A percentile compares a stretch with the other conserved stretches of the same genome.
Conservation (phyloP, 371 early-diverging fungal species). For the Mortierella sp. region DNA sequence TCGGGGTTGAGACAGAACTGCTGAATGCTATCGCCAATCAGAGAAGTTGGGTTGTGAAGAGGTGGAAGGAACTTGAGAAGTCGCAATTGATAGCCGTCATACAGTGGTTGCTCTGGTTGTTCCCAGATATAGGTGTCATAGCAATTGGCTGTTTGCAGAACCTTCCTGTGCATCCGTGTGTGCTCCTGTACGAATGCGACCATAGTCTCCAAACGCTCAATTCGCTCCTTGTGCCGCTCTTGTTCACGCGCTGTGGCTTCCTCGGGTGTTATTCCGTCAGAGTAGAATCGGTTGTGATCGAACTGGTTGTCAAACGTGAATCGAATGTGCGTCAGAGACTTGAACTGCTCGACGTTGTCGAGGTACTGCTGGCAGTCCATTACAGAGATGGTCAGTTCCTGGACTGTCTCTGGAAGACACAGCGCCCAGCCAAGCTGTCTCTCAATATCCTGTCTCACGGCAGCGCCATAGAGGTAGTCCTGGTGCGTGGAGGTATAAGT, state of each 20-base stretch:
- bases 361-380: background rate
- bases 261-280: background rate
- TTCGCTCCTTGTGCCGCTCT: background rate
- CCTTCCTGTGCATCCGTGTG: background rate
- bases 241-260: background rate
- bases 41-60: background rate
- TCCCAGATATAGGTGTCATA: background rate
- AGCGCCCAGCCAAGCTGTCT: background rate
- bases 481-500: background rate
- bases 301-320: background rate
- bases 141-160: background rate
- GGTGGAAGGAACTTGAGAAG: background rate
- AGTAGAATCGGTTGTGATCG: background rate
- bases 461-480: background rate
- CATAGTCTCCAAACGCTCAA: background rate
- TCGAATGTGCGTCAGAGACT: background rate
- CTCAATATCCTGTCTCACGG: background rate
- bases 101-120: background rate
- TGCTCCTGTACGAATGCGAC: background rate
- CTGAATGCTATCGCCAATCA: background rate
- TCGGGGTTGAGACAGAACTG: background rate
- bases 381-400: background rate
- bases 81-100: background rate
- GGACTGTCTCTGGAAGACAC: background rate
- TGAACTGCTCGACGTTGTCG: background rate